These are phyloP conservation scores for Coemansia sp. DNA, from an alignment of 192 early-diverging fungal species.

Conservation along the genomic window DNA sequence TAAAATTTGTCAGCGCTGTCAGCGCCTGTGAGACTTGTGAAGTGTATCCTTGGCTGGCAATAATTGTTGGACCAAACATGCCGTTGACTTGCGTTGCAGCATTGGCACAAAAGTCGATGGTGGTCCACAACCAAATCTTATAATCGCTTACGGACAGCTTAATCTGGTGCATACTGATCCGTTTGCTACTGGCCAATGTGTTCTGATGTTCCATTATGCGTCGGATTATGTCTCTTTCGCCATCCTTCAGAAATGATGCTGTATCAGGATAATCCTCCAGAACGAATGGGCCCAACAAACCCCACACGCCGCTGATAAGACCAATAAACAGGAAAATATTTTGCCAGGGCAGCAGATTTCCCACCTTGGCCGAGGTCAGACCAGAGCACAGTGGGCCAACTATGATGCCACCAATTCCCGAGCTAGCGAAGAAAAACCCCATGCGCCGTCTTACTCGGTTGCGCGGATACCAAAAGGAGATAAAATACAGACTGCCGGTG, in stretches of 20 bases:
- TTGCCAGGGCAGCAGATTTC: constrained; percentile 25
- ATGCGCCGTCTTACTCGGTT: constrained; percentile 34
- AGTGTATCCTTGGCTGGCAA: constrained; percentile 45
- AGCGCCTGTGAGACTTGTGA: constrained; percentile 28
- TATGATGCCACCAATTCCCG: constrained; percentile 36
- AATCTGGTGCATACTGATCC: constrained; percentile 30
- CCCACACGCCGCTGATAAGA: constrained; percentile 26
- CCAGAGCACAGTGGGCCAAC: constrained; percentile 42
- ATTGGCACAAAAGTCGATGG: constrained; percentile 49
- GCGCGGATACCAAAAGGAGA: constrained; percentile 51
- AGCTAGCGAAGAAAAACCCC: constrained; percentile 48
- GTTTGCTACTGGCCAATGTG: constrained; percentile 28
- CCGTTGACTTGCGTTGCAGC: constrained; percentile 46
- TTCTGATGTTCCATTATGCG: constrained; percentile 40
- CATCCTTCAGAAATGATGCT: constrained; percentile 33
- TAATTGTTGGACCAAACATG: constrained; percentile 51
- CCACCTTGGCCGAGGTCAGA: constrained; percentile 11
- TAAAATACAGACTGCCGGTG: constrained; percentile 49
- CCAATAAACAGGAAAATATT: constrained; percentile 37
- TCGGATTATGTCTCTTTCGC: constrained; percentile 22
- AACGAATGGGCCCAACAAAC: constrained; percentile 25
- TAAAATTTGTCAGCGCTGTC: constrained; percentile 47
- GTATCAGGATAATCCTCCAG: constrained; percentile 44
- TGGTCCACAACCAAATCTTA: constrained; percentile 45
- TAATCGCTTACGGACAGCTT: constrained; percentile 20